phyloP scores from a whole-genome alignment of 2,329 filamentous ascomycete species.

The Cladosporium sp. region DNA sequence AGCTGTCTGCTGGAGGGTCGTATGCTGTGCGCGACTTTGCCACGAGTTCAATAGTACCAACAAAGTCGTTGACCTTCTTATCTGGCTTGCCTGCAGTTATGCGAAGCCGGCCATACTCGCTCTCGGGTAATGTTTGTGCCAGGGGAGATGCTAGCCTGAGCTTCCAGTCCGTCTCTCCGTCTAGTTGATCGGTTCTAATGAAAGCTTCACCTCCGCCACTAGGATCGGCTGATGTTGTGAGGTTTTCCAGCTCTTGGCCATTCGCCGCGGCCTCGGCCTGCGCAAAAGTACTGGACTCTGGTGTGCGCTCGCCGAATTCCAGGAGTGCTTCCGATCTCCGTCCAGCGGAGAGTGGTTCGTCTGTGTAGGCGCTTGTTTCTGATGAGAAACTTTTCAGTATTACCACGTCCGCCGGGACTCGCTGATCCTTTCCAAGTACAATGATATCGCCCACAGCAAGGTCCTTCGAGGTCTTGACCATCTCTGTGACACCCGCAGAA shows the following conservation, averaged over 20 bases:
- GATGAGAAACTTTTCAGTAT: constrained; percentile 78
- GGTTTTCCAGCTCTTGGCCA: constrained; percentile 28
- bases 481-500: constrained; percentile 55
- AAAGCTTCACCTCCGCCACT: constrained; percentile 80
- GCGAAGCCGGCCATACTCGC: constrained; percentile 65
- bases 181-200: constrained; percentile 93
- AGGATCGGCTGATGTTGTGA: constrained; percentile 37
- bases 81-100: constrained; percentile 89
- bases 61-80: constrained; percentile 90
- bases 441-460: constrained; percentile 94
- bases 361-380: constrained; percentile 48
- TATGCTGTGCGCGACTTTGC: constrained; percentile 54
- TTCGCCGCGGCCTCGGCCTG: constrained; percentile 30
- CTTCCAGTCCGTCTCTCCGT: constrained; percentile 99
- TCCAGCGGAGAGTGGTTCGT: constrained; percentile 37
- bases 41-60: constrained; percentile 79
- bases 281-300: constrained; percentile 7
- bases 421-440: constrained; percentile 86
- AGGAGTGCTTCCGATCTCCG: constrained; percentile 26
- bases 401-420: constrained; percentile 90
- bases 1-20: constrained; percentile 38
- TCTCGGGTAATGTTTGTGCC: constrained; percentile 73
- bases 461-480: constrained; percentile 79
- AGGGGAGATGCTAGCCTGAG: constrained; percentile 82
- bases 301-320: constrained; percentile 27